These are phyloP conservation scores for Neocatenulostroma microsporum DNA, from an alignment of 2,329 filamentous ascomycete genomes.

Conservation along the genomic window DNA sequence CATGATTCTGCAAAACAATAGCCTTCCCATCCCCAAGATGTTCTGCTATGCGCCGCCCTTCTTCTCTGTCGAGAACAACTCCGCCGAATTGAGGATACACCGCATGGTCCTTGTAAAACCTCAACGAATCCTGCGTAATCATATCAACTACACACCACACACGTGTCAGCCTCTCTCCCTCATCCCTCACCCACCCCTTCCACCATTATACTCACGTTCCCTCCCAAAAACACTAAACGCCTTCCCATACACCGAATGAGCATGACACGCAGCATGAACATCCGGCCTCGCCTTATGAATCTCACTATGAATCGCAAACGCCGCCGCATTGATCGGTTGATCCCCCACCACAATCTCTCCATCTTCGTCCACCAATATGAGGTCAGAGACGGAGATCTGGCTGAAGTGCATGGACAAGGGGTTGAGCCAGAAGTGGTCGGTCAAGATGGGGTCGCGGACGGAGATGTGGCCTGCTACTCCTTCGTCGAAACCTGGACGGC, in stretches of 20 bases:
- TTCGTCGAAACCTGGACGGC: constrained; percentile 30
- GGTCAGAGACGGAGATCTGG: constrained; percentile 35
- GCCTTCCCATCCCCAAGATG: constrained; percentile 34
- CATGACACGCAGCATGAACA: constrained; percentile 35
- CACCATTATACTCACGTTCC: no score
- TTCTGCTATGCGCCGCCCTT: constrained; percentile 37
- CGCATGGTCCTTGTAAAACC: constrained; percentile 36
- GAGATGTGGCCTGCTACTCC: constrained; percentile 37
- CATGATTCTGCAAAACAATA: constrained; percentile 37
- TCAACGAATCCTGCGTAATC: constrained; percentile 41
- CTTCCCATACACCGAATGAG: constrained; percentile 41
- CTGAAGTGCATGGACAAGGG: constrained; percentile 40
- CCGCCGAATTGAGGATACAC: constrained; percentile 42
- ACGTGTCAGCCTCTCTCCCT: no score
- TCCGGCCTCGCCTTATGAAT: constrained; percentile 38
- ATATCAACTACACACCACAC: constrained; percentile 30
- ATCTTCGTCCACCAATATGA: constrained; percentile 39
- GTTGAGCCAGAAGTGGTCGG: constrained; percentile 34
- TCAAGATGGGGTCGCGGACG: constrained; percentile 32
- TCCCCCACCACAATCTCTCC: constrained; percentile 37
- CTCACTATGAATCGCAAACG: constrained; percentile 39
- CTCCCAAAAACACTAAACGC: constrained; percentile 41
- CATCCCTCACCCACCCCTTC: constrained; percentile 28
- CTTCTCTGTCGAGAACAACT: constrained; percentile 37
- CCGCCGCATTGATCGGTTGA: constrained; percentile 39